These are phyloP conservation scores for Adenanthera pavonina DNA, from an alignment of 306 rosid species.

Conservation along the genomic window DNA sequence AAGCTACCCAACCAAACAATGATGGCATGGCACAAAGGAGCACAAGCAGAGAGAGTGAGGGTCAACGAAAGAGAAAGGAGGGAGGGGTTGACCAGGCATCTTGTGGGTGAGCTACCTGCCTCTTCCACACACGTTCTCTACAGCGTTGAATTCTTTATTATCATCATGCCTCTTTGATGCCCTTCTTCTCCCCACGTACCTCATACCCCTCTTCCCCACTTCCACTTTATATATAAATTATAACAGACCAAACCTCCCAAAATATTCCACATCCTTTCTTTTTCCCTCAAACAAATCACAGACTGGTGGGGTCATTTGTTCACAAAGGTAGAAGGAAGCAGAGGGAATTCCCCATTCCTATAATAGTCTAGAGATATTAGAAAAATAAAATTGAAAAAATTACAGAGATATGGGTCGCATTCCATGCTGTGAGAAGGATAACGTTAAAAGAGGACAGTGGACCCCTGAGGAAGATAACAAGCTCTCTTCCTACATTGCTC, in stretches of 20 bases:
- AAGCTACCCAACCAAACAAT: conserved; percentile 43
- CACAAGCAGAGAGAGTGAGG: neutral
- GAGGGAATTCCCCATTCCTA: conserved; percentile 33
- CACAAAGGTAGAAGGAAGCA: conserved; percentile 31
- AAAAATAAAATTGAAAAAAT: conserved; percentile 6
- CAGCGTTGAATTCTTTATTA: conserved; percentile 97
- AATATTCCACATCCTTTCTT: conserved; percentile 49
- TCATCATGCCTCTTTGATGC: conserved; percentile 94
- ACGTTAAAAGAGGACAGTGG: conserved; percentile 86
- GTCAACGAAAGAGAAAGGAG: conserved; percentile 53
- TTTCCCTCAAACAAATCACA: conserved; percentile 46
- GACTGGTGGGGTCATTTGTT: conserved; percentile 45
- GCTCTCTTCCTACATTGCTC: conserved; percentile 43
- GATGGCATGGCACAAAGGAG: conserved; percentile 32
- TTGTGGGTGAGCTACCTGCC: conserved; percentile 98
- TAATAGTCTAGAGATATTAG: conserved; percentile 40
- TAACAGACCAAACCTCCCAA: conserved; percentile 36
- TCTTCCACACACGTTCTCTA: conserved; percentile 76
- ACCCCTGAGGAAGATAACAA: conserved; percentile 85
- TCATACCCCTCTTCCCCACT: neutral
- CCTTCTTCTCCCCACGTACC: conserved; percentile 45
- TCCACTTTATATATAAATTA: conserved; percentile 60
- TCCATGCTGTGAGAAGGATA: conserved; percentile 80
- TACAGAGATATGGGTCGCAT: conserved; percentile 77
- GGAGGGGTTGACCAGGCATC: conserved; percentile 88